Evolutionary conservation across 1,139 yeast species (phyloP).

Genomic region (Taphrina communis): DNA sequence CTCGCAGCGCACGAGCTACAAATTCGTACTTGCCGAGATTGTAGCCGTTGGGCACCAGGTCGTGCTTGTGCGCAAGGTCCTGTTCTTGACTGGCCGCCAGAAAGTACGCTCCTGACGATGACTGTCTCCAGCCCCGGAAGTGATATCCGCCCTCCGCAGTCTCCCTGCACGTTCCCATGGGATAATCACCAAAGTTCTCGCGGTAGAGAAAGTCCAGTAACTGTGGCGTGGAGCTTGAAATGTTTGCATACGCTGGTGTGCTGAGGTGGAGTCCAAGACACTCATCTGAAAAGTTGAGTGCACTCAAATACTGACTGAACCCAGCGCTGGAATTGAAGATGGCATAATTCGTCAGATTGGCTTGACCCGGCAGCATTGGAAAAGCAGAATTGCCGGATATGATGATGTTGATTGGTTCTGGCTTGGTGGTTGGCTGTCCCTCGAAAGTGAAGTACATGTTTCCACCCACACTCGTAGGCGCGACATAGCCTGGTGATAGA

Average conservation of each 20-base stretch:
- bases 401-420: slow-evolving; percentile 35
- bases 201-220: slow-evolving; percentile 36
- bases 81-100: slow-evolving; percentile 30
- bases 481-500: slow-evolving; percentile 8
- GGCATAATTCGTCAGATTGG: neutral
- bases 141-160: slow-evolving; percentile 30
- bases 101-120: slow-evolving; percentile 6
- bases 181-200: slow-evolving; percentile 34
- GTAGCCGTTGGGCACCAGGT: slow-evolving; percentile 22
- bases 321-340: slow-evolving; percentile 2
- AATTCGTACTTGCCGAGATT: slow-evolving; percentile 26
- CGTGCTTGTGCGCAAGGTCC: slow-evolving; percentile 18
- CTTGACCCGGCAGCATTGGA: neutral
- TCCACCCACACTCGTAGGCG: slow-evolving; percentile 24
- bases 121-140: slow-evolving; percentile 35
- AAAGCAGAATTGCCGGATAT: slow-evolving; percentile 13
- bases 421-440: slow-evolving; percentile 14
- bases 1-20: slow-evolving; percentile 28
- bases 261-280: slow-evolving; percentile 32
- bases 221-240: slow-evolving; percentile 4
- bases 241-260: slow-evolving; percentile 20
- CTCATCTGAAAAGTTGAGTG: slow-evolving; percentile 30
- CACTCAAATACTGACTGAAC: slow-evolving; percentile 22
- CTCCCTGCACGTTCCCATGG: slow-evolving; percentile 23
- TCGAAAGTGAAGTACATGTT: slow-evolving; percentile 26